Percentiles rank a stretch among this genome's conserved stretches.
phyloP scores from a whole-genome alignment of 257 asterid genomes.

The Craterostigma plantagineum region DNA sequence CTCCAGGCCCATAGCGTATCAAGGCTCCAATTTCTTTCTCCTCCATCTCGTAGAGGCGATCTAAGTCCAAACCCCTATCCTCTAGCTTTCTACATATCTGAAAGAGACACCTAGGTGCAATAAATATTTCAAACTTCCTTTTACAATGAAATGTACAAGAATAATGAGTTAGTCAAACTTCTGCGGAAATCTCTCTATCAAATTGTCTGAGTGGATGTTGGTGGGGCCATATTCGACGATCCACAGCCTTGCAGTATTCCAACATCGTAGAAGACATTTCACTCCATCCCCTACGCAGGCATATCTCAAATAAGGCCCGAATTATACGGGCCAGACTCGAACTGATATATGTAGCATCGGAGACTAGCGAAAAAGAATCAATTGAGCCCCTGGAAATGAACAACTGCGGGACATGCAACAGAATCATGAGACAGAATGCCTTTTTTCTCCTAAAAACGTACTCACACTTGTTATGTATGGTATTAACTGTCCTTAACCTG shows the following conservation, averaged over 20 bases:
- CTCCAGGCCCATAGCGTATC: conserved; percentile 92
- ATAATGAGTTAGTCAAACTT: conserved; percentile 22
- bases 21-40: conserved; percentile 91
- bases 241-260: conserved; percentile 95
- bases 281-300: conserved; percentile 94
- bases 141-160: conserved; percentile 6
- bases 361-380: conserved; percentile 70
- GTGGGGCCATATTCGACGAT: conserved; percentile 95
- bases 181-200: conserved; percentile 66
- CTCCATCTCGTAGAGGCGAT: conserved; percentile 67
- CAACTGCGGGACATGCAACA: conserved; percentile 37
- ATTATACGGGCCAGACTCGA: conserved; percentile 93
- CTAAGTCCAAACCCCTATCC: conserved; percentile 64
- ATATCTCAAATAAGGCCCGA: conserved; percentile 92
- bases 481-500: conserved; percentile 32
- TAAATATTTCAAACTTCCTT: conserved; percentile 1
- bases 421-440: not conserved
- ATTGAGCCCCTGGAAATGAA: conserved; percentile 76
- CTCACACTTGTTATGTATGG: too few species aligned
- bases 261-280: conserved; percentile 79
- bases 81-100: conserved; percentile 93
- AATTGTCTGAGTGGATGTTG: conserved; percentile 95
- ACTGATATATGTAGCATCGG: conserved; percentile 88
- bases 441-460: conserved; percentile 7
- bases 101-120: conserved; percentile 9